Percentiles rank a stretch among this genome's conserved stretches.
These are phyloP conservation scores for Boeremia exigua DNA, from an alignment of 2,329 filamentous ascomycete genomes.

Conservation along the genomic window DNA sequence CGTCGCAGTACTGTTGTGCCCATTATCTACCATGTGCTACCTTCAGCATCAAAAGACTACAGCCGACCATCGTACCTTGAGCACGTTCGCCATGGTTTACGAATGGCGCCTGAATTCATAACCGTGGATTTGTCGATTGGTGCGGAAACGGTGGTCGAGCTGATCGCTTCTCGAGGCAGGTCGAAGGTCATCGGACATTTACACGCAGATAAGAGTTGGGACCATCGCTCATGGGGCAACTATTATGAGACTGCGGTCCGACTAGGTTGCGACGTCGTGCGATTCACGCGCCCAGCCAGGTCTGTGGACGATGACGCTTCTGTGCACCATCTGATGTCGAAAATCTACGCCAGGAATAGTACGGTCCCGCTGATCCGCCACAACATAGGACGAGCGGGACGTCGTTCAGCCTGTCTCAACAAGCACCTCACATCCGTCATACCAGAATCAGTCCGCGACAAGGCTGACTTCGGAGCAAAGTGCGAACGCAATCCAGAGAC, in stretches of 20 bases:
- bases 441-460: conserved; percentile 53
- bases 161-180: conserved; percentile 60
- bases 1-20: conserved; percentile 65
- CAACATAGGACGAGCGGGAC: conserved; percentile 68
- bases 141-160: conserved; percentile 56
- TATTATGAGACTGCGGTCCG: conserved; percentile 65
- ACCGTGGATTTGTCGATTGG: conserved; percentile 67
- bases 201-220: conserved; percentile 60
- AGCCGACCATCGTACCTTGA: conserved; percentile 57
- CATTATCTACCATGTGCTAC: conserved; percentile 50
- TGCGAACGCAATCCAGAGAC: conserved; percentile 47
- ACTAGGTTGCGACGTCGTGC: conserved; percentile 67
- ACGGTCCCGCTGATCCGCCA: conserved; percentile 66
- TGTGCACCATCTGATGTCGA: conserved; percentile 62
- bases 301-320: conserved; percentile 68
- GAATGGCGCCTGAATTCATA: conserved; percentile 65
- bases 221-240: conserved; percentile 60
- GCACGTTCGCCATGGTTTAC: conserved; percentile 64
- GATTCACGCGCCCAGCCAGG: conserved; percentile 64
- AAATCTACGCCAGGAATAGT: conserved; percentile 53
- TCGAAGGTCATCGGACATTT: conserved; percentile 69
- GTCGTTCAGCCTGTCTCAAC: conserved; percentile 71
- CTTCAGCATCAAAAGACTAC: conserved; percentile 33
- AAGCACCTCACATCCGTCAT: conserved; percentile 67
- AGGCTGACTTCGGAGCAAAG: conserved; percentile 46